Base-by-base conservation (phyloP, 2,329 filamentous ascomycete species). In the Epichloe scottii region DNA sequence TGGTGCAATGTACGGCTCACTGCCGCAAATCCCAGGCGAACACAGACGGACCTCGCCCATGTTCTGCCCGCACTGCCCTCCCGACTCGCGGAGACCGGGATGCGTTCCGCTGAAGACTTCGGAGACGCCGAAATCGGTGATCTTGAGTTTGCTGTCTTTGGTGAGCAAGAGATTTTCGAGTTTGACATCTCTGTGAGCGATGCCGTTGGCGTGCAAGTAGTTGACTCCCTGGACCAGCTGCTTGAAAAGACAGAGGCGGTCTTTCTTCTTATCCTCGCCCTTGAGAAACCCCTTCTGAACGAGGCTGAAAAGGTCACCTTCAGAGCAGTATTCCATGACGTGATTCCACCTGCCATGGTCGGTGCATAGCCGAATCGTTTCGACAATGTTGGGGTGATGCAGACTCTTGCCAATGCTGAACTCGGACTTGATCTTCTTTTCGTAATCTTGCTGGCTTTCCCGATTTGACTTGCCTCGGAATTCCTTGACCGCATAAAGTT, bases 121-220 rank as follows among this genome's bases (percentile, higher is more conserved):
- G 0, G 87, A 89, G 14, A 91, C 87, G 49, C 89, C 89, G 69
- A 95, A 95, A 65, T 95, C 89, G 47, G 88, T 89, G 53, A 95
- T 90, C 69, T 95, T 95, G 51, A 95, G 74, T 64, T 88, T 84
- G 62, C 88, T 88, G 53, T 89, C 81, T 58, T 81, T 82, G 45
- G 82, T 85, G 53, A 95, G 76, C 34, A 95, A 75, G 23, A 94
- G 71, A 59, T 95, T 95, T 65, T 95, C 89, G 11, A 90, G 77
- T 68, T 95, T 95, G 70, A 95, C 86, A 59, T 95, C 89, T 46
- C 89, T 85, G 67, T 95, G 89, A 1, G 89, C 89, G 62, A 95
- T 90, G 52, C 89, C 89, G 60, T 91, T 82, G 53, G 73, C 74
- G 66, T 95, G 89, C 21, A 95, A 73, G 63, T 95, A 93, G 60